Evolutionary conservation across 306 rosid species (phyloP).

Genomic region (Gynostemma pentaphyllum): DNA sequence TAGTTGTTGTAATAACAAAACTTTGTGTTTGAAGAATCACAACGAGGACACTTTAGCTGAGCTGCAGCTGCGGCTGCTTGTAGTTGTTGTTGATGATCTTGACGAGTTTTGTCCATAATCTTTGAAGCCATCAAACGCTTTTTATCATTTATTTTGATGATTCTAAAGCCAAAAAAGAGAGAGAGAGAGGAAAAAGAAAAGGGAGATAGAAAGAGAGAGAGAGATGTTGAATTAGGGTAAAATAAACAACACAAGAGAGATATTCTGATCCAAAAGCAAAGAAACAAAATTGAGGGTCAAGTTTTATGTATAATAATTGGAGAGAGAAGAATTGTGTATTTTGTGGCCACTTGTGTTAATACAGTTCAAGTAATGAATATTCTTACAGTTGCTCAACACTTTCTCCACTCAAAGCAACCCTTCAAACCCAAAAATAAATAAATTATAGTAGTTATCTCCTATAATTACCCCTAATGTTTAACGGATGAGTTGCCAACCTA

Average conservation of each 20-base stretch:
- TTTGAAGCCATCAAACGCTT: slow-evolving; percentile 41
- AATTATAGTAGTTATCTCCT: background rate
- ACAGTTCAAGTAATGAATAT: slow-evolving; percentile 37
- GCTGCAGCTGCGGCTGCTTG: slow-evolving; percentile 27
- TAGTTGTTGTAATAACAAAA: slow-evolving; percentile 97
- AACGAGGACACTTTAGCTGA: slow-evolving; percentile 87
- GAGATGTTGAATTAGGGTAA: slow-evolving; percentile 44
- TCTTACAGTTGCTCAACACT: slow-evolving; percentile 50
- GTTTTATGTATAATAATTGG: slow-evolving; percentile 70
- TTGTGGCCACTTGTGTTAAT: slow-evolving; percentile 70
- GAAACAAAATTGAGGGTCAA: slow-evolving; percentile 62
- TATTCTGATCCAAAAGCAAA: slow-evolving; percentile 82
- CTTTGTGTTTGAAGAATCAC: slow-evolving; percentile 89
- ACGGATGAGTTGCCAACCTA: too few relatives aligned
- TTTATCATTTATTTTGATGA: slow-evolving; percentile 38
- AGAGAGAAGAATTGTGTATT: slow-evolving; percentile 24
- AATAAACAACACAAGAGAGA: slow-evolving; percentile 32
- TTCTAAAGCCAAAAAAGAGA: slow-evolving; percentile 14
- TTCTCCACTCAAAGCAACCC: slow-evolving; percentile 15
- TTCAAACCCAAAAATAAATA: background rate
- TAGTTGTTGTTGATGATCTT: slow-evolving; percentile 34
- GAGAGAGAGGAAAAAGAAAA: background rate
- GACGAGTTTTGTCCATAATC: slow-evolving; percentile 48
- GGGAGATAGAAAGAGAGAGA: slow-evolving; percentile 14
- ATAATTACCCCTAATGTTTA: too few relatives aligned